Conservation (phyloP, 2,329 filamentous ascomycete species). For the Aurifilum marmelostoma region DNA sequence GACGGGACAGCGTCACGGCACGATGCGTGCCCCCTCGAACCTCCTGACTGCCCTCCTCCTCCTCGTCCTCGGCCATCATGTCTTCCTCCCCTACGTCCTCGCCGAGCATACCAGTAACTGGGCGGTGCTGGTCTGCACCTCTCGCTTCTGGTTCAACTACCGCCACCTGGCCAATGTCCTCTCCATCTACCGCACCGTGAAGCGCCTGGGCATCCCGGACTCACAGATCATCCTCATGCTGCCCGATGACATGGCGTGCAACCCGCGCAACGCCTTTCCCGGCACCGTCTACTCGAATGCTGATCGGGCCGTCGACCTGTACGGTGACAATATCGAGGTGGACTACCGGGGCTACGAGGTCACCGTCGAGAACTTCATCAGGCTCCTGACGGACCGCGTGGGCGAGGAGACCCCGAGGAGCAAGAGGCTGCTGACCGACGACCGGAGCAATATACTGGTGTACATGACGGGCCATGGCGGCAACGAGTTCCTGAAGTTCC, state of each 20-base stretch:
- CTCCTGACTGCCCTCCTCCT: background rate
- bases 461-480: slow-evolving; percentile 99
- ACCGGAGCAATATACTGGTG: slow-evolving; percentile 93
- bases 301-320: slow-evolving; percentile 91
- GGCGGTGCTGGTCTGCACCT: slow-evolving; percentile 98
- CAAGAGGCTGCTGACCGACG: slow-evolving; percentile 91
- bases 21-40: slow-evolving; percentile 54
- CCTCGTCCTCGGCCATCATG: slow-evolving; percentile 45
- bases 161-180: slow-evolving; percentile 97
- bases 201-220: slow-evolving; percentile 95
- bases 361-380: slow-evolving; percentile 98
- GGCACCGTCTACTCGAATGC: slow-evolving; percentile 99
- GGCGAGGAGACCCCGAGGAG: slow-evolving; percentile 93
- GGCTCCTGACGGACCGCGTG: slow-evolving; percentile 89
- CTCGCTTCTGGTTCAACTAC: slow-evolving; percentile 99
- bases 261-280: slow-evolving; percentile 96
- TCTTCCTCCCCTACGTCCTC: slow-evolving; percentile 39
- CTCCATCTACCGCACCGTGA: slow-evolving; percentile 96
- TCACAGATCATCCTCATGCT: slow-evolving; percentile 99
- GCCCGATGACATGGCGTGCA: slow-evolving; percentile 99
- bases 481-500: slow-evolving; percentile 97
- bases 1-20: slow-evolving; percentile 26
- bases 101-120: slow-evolving; percentile 96
- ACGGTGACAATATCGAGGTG: slow-evolving; percentile 98
- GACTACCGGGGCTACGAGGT: slow-evolving; percentile 98